Base-by-base conservation (phyloP, 2,329 filamentous ascomycete genomes). In the Sporothrix curviconia region DNA sequence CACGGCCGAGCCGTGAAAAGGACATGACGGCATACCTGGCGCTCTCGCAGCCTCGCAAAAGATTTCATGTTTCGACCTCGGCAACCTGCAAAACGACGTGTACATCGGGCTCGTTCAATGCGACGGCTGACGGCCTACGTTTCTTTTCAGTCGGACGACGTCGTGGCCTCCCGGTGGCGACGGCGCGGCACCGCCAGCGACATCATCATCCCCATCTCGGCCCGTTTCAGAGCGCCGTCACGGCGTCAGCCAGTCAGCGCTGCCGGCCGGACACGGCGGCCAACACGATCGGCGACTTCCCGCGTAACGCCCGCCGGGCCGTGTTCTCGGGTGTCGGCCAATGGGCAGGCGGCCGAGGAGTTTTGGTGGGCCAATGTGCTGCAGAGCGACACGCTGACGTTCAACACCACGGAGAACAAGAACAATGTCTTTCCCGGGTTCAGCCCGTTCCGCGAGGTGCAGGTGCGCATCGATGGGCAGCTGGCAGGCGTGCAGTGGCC, bases 331-430 rank as follows among this genome's bases (percentile, higher is more conserved):
- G 78, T 94, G n/a, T 83, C 86, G 8, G 87, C 89, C 15, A 90
- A 85, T 63, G 90, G 88, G 0, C 90, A 94, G 68, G 78, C 79
- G 0, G 72, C 77, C 15, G 90, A 94, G 71, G 90, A 95, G 68
- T 92, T 92, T 66, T 95, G 90, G 89, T 94, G 87, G 84, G 81
- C 79, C 58, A 92, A 92, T 66, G 84, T 90, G 1, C 79, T 87
- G 2, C 78, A 85, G 43, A 81, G 80, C 9, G 79, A 85, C 61
- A 75, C 75, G 3, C 62, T 77, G 36, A 78, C 79, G 3, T 92
- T 92, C 66, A 74, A 77, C 4, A 69, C 71, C 7, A 77, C 76
- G 1, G 77, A 83, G 81, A n/a, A n/a, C n/a, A n/a, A n/a, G n/a
- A n/a, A n/a, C n/a, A n/a, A n/a, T 12, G 71, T 72, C 1, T 74